These are phyloP conservation scores for Lachnellula cervina DNA, from an alignment of 2,329 filamentous ascomycete species.

Conservation along the genomic window DNA sequence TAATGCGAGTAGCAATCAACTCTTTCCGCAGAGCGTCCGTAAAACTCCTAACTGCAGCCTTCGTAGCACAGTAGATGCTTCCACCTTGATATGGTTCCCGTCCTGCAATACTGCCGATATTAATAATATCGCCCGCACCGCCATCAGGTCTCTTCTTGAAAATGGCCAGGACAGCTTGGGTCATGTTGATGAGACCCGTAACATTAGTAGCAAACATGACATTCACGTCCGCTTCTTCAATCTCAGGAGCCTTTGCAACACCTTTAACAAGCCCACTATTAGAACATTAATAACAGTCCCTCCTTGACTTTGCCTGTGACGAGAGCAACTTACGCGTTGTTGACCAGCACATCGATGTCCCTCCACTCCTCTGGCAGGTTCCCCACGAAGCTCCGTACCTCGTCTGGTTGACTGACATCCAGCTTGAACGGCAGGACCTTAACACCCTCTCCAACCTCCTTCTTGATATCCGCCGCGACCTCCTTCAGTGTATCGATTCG, in stretches of 20 bases:
- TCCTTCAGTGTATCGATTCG: slow-evolving; percentile 73
- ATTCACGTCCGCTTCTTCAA: slow-evolving; percentile 75
- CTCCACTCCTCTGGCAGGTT: slow-evolving; percentile 75
- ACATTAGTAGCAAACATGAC: slow-evolving; percentile 93
- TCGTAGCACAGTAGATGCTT: slow-evolving; percentile 89
- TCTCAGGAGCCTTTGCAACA: slow-evolving; percentile 78
- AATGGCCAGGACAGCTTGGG: slow-evolving; percentile 79
- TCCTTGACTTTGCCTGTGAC: slow-evolving; percentile 4
- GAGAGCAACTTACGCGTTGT: slow-evolving; percentile 74
- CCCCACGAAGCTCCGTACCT: slow-evolving; percentile 68
- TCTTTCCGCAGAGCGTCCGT: slow-evolving; percentile 79
- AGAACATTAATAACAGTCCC: slow-evolving; percentile 7
- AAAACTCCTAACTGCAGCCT: slow-evolving; percentile 81
- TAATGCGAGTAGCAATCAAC: slow-evolving; percentile 71
- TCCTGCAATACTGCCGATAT: slow-evolving; percentile 88
- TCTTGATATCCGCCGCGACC: slow-evolving; percentile 69
- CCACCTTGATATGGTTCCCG: slow-evolving; percentile 81
- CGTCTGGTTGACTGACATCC: slow-evolving; percentile 76
- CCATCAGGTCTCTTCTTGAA: slow-evolving; percentile 67
- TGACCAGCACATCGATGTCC: slow-evolving; percentile 83
- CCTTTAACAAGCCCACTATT: slow-evolving; percentile 80
- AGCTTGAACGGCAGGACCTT: slow-evolving; percentile 78
- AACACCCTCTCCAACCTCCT: slow-evolving; percentile 73
- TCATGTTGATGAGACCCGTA: slow-evolving; percentile 92
- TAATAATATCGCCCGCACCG: slow-evolving; percentile 89